Conservation (phyloP, 2,329 filamentous ascomycete species). For the Penicillium verrucosum region DNA sequence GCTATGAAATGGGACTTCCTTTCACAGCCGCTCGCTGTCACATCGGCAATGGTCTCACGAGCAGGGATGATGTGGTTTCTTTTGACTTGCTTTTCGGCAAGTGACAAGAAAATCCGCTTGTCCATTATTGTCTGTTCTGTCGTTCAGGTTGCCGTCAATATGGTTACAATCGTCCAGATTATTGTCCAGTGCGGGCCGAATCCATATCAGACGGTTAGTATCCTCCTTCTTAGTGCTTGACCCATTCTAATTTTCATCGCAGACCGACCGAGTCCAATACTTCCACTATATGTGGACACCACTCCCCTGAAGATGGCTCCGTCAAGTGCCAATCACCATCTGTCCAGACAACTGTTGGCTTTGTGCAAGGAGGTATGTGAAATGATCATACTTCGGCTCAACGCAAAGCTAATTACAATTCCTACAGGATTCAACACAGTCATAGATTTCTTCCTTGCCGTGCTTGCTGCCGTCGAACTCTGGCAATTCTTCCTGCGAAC, state of each 20-base stretch:
- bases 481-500: constrained; percentile 38
- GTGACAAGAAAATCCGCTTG: constrained; percentile 28
- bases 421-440: constrained; percentile 31
- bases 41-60: constrained; percentile 35
- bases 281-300: constrained; percentile 42
- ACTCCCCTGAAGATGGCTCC: constrained; percentile 32
- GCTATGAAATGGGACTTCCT: constrained; percentile 28
- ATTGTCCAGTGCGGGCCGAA: constrained; percentile 37
- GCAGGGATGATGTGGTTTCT: constrained; percentile 40
- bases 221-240: background rate
- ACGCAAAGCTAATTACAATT: background rate
- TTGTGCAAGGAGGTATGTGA: constrained; percentile 34
- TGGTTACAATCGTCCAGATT: constrained; percentile 35
- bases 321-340: constrained; percentile 33
- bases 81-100: constrained; percentile 34
- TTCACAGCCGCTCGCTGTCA: constrained; percentile 27
- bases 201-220: constrained; percentile 28
- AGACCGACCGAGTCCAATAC: constrained; percentile 31
- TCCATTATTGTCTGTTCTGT: constrained; percentile 33
- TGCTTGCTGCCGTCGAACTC: constrained; percentile 33
- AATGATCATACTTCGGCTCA: background rate
- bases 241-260: constrained; percentile 28
- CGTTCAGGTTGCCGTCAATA: constrained; percentile 33
- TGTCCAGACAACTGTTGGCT: constrained; percentile 37
- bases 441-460: constrained; percentile 34